Evolutionary conservation across 2,329 filamentous ascomycete genomes (phyloP).

Genomic region (Bisporella sp.): DNA sequence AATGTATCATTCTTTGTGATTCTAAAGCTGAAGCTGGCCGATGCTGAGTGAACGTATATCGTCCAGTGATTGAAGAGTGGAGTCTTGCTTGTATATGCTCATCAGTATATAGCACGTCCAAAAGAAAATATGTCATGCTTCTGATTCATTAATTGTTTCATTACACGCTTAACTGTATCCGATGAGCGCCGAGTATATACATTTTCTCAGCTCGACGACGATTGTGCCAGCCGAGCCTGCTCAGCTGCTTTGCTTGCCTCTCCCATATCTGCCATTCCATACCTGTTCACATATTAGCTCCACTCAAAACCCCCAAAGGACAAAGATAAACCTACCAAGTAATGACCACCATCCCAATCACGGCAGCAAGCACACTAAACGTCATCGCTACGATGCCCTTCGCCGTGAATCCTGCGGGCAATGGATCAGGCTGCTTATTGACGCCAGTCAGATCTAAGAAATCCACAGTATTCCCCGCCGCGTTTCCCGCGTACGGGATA

Average conservation of each 20-base stretch:
- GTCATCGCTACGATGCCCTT: constrained; percentile 25
- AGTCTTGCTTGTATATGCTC: too few species aligned
- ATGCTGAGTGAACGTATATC: too few species aligned
- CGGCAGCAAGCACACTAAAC: constrained; percentile 23
- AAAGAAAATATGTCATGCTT: background rate
- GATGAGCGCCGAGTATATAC: too few species aligned
- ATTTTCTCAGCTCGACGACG: too few species aligned
- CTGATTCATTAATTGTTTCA: background rate
- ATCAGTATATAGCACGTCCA: background rate
- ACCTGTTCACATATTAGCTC: constrained; percentile 13
- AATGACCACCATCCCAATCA: constrained; percentile 23
- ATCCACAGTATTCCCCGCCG: constrained; percentile 62
- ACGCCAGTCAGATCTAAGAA: constrained; percentile 55
- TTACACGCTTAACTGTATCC: background rate
- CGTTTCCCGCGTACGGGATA: constrained; percentile 57
- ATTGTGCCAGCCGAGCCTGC: constrained; percentile 13
- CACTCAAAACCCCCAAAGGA: background rate
- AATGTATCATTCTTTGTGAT: too few species aligned
- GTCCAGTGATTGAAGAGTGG: too few species aligned
- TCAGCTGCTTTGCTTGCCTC: constrained; percentile 18
- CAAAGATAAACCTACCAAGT: constrained; percentile 16
- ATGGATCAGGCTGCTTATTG: constrained; percentile 15
- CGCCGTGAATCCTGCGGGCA: constrained; percentile 24
- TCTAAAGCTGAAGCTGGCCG: too few species aligned
- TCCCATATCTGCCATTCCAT: constrained; percentile 26